Evolutionary conservation across 805 yeast species (phyloP).

Genomic region (Cyberlindnera bimundalis): DNA sequence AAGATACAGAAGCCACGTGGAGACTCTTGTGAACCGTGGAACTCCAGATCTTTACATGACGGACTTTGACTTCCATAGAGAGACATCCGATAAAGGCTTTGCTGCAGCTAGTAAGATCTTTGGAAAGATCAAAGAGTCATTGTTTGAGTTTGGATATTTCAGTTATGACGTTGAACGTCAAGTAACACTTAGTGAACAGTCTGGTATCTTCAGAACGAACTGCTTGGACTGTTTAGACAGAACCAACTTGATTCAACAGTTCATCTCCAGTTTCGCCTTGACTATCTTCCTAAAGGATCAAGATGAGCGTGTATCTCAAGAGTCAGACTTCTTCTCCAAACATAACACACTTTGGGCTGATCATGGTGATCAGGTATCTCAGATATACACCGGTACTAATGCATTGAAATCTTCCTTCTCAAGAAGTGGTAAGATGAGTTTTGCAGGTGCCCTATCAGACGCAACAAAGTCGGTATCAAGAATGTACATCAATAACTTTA

Average conservation of each 20-base stretch:
- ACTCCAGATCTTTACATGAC: constrained; percentile 53
- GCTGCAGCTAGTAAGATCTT: constrained; percentile 67
- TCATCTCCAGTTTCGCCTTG: constrained; percentile 69
- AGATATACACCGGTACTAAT: constrained; percentile 95
- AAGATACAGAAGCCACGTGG: constrained; percentile 60
- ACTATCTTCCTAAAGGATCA: constrained; percentile 48
- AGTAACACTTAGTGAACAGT: constrained; percentile 65
- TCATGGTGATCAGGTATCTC: constrained; percentile 94
- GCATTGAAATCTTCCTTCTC: constrained; percentile 94
- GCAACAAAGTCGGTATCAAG: constrained; percentile 94
- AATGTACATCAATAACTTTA: constrained; percentile 93
- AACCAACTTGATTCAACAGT: constrained; percentile 86
- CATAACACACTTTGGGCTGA: constrained; percentile 85
- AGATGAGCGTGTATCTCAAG: constrained; percentile 34
- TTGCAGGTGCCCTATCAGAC: constrained; percentile 96
- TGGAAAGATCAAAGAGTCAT: constrained; percentile 58
- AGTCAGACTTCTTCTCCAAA: constrained; percentile 51
- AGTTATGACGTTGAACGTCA: constrained; percentile 57
- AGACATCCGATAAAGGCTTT: constrained; percentile 88
- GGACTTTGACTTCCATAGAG: constrained; percentile 91
- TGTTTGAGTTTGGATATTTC: constrained; percentile 80
- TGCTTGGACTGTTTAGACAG: constrained; percentile 95
- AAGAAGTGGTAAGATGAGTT: constrained; percentile 91
- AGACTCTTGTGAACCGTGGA: constrained; percentile 29
- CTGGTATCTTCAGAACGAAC: constrained; percentile 89